Base-by-base conservation (phyloP, 2,329 filamentous ascomycete genomes). In the Hypoxylon sp. region DNA sequence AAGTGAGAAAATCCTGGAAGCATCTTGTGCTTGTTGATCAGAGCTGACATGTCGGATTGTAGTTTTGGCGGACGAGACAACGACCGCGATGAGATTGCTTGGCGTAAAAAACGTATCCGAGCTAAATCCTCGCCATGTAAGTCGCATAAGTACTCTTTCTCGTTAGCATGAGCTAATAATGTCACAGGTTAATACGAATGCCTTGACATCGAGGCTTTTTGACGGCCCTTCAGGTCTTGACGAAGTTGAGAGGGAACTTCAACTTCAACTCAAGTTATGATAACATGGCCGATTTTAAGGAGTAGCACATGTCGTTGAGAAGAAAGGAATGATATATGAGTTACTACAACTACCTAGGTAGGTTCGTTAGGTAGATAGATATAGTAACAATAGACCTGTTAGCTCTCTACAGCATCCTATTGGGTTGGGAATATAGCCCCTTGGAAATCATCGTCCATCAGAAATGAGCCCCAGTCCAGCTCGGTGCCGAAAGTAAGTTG, bases 1-100 rank as follows among this genome's bases (percentile, higher is more conserved):
- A 67, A 84, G 82, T 84, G 68, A 76, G 82, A n/a, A 10, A n/a
- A 10, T 37, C 13, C 11, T 2, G 20, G 21, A 10, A n/a, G 13
- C 15, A 7, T 15, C 18, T 4, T 27, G 15, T 4, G 23, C 11
- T 18, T 3, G 15, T 8, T 4, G 15, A 50, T 10, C n/a, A n/a
- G n/a, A n/a, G 9, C 49, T 62, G 41, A 62, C 23, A 41, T 38
- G 3, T 13, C n/a, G 4, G 0, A 13, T 4, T 15, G 2, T 35
- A 70, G 68, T 70, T 35, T 45, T 70, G 5, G 62, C 67, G 1
- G 67, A 70, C 17, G 68, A 70, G 47, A 69, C 65, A 2, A 40
- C 52, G 29, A 69, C 68, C 5, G 63, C 67, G 2, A 69, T 70
- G 67, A 66, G 65, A 26, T 37, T 69, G 13, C 62, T 70, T 15